These are phyloP conservation scores for Kurtzmaniella cleridarum DNA, from an alignment of 805 yeast species.

Conservation along the genomic window DNA sequence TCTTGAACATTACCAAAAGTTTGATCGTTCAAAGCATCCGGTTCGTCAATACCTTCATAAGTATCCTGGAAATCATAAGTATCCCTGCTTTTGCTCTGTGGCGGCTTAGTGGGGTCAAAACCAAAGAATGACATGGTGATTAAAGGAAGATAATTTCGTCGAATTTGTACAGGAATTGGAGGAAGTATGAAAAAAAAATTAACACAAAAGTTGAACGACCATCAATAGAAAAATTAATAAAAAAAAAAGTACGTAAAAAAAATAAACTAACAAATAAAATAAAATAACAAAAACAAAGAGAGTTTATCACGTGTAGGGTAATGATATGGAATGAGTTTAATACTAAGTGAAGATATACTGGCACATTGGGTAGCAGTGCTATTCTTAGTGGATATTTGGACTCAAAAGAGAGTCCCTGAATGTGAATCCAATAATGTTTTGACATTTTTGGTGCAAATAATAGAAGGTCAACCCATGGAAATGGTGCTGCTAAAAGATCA, in stretches of 20 bases:
- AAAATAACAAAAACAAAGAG: background rate
- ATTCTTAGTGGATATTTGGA: conserved; percentile 38
- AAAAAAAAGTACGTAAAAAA: background rate
- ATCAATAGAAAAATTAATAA: background rate
- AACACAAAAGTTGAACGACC: background rate
- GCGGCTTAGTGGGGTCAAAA: conserved; percentile 47
- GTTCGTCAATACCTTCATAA: conserved; percentile 65
- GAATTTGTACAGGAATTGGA: conserved; percentile 1
- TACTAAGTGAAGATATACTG: conserved; percentile 39
- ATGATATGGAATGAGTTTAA: conserved; percentile 6
- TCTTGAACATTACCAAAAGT: conserved; percentile 56
- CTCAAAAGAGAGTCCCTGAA: too few species aligned
- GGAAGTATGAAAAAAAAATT: background rate
- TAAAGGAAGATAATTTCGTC: background rate
- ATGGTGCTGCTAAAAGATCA: conserved; percentile 31
- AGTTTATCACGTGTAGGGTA: background rate
- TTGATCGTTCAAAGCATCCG: conserved; percentile 72
- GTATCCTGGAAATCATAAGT: conserved; percentile 77
- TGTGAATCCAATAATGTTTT: too few species aligned
- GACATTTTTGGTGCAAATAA: too few species aligned
- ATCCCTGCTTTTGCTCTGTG: conserved; percentile 20
- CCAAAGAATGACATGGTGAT: conserved; percentile 63
- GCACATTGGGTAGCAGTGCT: conserved; percentile 52
- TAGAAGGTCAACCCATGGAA: conserved; percentile 26
- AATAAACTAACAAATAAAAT: background rate